Conservation (phyloP, 352 stramenopile genomes). For the Globisporangium paroecandrum region DNA sequence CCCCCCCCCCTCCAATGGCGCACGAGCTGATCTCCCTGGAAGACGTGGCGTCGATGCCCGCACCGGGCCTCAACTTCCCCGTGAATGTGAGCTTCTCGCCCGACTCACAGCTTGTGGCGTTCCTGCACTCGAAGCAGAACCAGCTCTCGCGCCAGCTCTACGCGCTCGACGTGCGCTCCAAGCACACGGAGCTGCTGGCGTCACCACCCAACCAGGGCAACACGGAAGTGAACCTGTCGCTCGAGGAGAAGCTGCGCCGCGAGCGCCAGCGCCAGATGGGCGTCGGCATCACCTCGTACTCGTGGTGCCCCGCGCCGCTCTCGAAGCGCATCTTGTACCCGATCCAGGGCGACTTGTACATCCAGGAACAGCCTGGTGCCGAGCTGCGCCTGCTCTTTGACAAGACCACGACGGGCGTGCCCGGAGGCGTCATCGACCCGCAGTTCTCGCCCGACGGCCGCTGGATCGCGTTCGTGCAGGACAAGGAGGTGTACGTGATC, state of each 20-base stretch:
- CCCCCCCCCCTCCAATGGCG: not conserved
- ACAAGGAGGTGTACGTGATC: conserved; percentile 93
- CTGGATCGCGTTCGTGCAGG: conserved; percentile 93
- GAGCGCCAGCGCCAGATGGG: conserved; percentile 89
- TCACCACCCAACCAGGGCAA: conserved; percentile 72
- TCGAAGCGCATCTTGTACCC: conserved; percentile 86
- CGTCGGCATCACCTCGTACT: conserved; percentile 91
- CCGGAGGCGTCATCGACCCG: conserved; percentile 89
- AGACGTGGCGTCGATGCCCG: conserved; percentile 86
- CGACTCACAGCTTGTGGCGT: conserved; percentile 79
- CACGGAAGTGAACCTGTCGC: conserved; percentile 82
- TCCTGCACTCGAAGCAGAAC: conserved; percentile 80
- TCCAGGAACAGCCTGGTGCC: conserved; percentile 85
- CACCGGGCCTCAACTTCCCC: conserved; percentile 76
- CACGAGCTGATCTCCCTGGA: conserved; percentile 69
- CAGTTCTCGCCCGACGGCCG: conserved; percentile 91
- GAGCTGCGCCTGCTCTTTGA: conserved; percentile 84
- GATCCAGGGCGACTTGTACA: conserved; percentile 91
- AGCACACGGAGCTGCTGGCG: conserved; percentile 56
- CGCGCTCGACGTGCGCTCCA: conserved; percentile 62
- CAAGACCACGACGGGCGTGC: conserved; percentile 66
- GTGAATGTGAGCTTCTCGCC: conserved; percentile 84
- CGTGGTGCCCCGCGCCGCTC: conserved; percentile 60
- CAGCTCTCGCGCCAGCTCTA: conserved; percentile 84
- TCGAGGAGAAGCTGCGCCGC: conserved; percentile 90